Evolutionary conservation across 768 basidiomycete species (phyloP), one percentile per base, ranked within the genome.

Genomic region (Tubosaeta brunneosetosa): DNA sequence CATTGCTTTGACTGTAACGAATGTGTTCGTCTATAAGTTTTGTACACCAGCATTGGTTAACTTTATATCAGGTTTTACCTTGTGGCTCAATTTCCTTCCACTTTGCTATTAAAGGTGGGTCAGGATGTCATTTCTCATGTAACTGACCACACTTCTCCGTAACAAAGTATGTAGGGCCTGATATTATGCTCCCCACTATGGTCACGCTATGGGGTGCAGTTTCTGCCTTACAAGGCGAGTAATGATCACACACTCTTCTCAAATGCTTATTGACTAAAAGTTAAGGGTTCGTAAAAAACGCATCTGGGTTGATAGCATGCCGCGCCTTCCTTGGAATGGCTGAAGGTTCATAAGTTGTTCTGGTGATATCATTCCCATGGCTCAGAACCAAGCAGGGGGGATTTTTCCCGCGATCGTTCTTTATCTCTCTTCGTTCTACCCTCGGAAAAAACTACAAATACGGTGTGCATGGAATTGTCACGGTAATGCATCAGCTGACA

Each of bases 171-270:
- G 56, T 75, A 44, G 78, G 83, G 11, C 81, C 85, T 3, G 74
- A 83, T 9, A 74, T 81, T 50, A 67, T 79, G 41, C 74, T 85
- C 59, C 85, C 87, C 0, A 64, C 77, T 0, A 81, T 87, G 77
- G 68, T 85, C 27, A 74, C 77, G 0, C 61, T 80, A 1, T 87
- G 86, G 85, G 86, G 86, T 10, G 45, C 85, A 16, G 75, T 82
- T 13, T 77, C 78, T 10, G 73, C 81, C 11, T 69, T 79, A 33
- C 86, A 87, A 73, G 84, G 83, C 77, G 43, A 45, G 42, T 0
- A 6, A 3, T 33, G 4, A 19, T 51, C 16, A n/a, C 6, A 31
- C 33, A 14, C 22, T 12, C 2, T 17, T 7, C 22, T 26, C 1
- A 16, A 3, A 33, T 3, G 36, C 32, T 29, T 36, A 4, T 31